Percentiles rank a stretch among this genome's conserved stretches.
Conservation (phyloP, 2,329 filamentous ascomycete genomes). For the Monosporascus sp. region DNA sequence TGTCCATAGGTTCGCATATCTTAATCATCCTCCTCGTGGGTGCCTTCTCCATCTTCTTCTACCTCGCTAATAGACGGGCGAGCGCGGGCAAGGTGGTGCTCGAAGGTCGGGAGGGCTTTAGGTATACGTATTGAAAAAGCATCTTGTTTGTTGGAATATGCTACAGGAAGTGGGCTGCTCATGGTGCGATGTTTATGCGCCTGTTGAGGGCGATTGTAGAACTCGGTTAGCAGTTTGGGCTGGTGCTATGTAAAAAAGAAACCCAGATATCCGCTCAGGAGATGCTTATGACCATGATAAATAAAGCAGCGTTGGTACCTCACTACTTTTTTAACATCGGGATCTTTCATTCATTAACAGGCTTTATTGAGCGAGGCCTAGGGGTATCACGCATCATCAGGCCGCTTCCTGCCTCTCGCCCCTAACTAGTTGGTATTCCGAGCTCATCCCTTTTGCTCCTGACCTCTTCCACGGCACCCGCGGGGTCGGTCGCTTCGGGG, state of each 20-base stretch:
- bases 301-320: background rate
- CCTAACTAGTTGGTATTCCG: conserved; percentile 29
- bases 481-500: conserved; percentile 56
- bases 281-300: background rate
- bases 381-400: conserved; percentile 12
- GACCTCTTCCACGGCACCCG: conserved; percentile 57
- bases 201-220: too few relatives aligned
- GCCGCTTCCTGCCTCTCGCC: conserved; percentile 1
- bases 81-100: conserved; percentile 40
- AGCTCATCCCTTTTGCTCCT: conserved; percentile 46
- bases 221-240: too few relatives aligned
- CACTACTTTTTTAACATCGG: too few relatives aligned
- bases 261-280: background rate
- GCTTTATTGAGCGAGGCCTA: conserved; percentile 1
- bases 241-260: too few relatives aligned
- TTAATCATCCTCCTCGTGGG: conserved; percentile 50
- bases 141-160: background rate
- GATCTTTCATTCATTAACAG: background rate
- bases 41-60: conserved; percentile 49
- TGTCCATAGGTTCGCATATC: conserved; percentile 60
- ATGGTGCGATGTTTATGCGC: too few relatives aligned
- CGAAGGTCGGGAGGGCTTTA: conserved; percentile 37
- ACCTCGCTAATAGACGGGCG: conserved; percentile 43
- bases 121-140: conserved; percentile 20
- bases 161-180: too few relatives aligned